Evolutionary conservation across 1,139 yeast species (phyloP), one percentile per base, ranked within the genome.

Genomic region (Wickerhamomyces sp.): DNA sequence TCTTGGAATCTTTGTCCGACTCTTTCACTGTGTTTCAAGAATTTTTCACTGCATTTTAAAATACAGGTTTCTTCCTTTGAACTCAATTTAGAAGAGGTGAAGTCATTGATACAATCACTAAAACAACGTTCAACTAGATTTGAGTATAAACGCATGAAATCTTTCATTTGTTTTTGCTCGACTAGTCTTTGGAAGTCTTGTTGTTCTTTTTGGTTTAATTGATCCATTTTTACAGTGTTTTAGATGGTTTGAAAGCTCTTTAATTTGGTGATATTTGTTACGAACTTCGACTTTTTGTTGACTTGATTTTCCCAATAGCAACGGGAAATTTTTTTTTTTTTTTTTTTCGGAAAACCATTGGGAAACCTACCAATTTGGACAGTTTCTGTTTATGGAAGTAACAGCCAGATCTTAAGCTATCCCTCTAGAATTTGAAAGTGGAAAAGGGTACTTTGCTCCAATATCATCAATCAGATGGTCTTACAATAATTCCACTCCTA

Each of bases 1-100:
- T 93, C 99, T 71, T 93, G 98, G 90, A 93, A 93, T 72, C 99
- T 84, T 69, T 88, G 95, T 42, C 99, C 99, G 48, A 94, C 96
- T 68, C 99, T 84, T 74, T 93, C 99, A 68, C 94, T 84, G 76
- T 93, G 98, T 70, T 93, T 93, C 74, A 94, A 79, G 79, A 94
- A 94, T 76, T 93, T 93, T 70, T 93, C 98, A 38, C 96, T 85
- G 68, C 99, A 93, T 71, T 86, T 86, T 75, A 81, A 75, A 56
- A 93, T 80, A 72, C 99, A 93, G 34, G 81, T 63, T 55, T 81
- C 81, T 70, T 93, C 99, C 74, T 86, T 89, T 61, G 80, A 68
- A 50, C 95, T 84, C 65, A 93, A 79, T 63, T 81, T 81, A 64
- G 86, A 84, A 41, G 97, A 89, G 49, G 99, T 93, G 80, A 93